Evolutionary conservation across 805 yeast species (phyloP).

Genomic region (Metschnikowia chrysomelidarum): DNA sequence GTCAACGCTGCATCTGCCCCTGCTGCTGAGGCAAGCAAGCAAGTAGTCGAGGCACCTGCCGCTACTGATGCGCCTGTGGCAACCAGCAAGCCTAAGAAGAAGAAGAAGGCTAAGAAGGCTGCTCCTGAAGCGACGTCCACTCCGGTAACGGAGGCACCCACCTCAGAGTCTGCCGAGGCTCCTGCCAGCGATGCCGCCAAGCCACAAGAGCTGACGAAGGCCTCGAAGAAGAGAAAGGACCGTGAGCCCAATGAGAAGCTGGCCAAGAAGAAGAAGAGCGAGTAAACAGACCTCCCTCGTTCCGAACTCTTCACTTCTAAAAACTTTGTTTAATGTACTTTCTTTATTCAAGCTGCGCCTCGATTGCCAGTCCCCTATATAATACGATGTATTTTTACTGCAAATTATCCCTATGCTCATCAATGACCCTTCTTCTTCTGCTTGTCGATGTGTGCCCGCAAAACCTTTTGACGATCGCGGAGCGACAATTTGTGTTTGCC

Average conservation of each 20-base stretch:
- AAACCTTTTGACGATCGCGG: conserved; percentile 83
- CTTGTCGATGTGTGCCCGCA: conserved; percentile 81
- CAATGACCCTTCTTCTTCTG: conserved; percentile 85
- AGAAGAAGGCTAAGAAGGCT: conserved; percentile 17
- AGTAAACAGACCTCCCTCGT: conserved; percentile 7
- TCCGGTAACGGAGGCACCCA: conserved; percentile 10
- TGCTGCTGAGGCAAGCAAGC: neutral
- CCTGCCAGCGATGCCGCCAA: neutral
- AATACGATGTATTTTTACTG: conserved; percentile 10
- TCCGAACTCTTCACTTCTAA: conserved; percentile 10
- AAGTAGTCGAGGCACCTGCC: conserved; percentile 1
- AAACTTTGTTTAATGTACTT: conserved; percentile 16
- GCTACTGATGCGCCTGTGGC: neutral
- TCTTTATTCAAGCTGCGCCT: conserved; percentile 3
- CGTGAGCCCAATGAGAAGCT: conserved; percentile 15
- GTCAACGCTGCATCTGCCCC: neutral
- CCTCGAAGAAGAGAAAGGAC: conserved; percentile 20
- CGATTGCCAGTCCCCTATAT: conserved; percentile 8
- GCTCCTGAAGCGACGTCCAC: conserved; percentile 5
- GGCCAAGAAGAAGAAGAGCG: conserved; percentile 20
- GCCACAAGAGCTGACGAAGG: conserved; percentile 10
- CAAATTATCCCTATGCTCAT: conserved; percentile 6
- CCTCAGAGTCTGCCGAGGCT: conserved; percentile 3
- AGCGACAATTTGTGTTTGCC: conserved; percentile 90
- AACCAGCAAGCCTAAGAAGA: conserved; percentile 11